Percentiles rank a stretch among this genome's conserved stretches.
These are phyloP conservation scores for Exophiala alcalophila DNA, from an alignment of 2,329 filamentous ascomycete genomes.

Conservation along the genomic window DNA sequence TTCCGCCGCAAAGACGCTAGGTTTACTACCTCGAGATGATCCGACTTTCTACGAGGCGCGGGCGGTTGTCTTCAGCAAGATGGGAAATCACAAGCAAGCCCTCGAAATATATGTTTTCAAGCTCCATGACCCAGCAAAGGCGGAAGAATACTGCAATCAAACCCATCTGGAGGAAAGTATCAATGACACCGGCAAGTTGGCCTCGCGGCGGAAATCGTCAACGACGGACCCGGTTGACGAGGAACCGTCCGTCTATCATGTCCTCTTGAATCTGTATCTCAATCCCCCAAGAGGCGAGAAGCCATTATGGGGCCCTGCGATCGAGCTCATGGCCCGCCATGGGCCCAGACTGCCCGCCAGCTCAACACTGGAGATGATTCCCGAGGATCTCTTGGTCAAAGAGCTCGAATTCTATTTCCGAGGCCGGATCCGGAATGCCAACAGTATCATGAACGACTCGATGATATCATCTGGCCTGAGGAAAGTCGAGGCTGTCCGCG, in stretches of 20 bases:
- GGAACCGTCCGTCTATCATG: slow-evolving; percentile 82
- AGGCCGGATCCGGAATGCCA: slow-evolving; percentile 82
- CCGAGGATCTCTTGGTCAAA: slow-evolving; percentile 70
- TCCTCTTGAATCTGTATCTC: slow-evolving; percentile 83
- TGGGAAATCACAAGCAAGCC: slow-evolving; percentile 92
- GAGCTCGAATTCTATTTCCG: slow-evolving; percentile 88
- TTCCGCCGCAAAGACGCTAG: slow-evolving; percentile 73
- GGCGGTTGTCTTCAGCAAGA: slow-evolving; percentile 87
- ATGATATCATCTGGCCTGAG: slow-evolving; percentile 73
- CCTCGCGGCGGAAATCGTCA: slow-evolving; percentile 40
- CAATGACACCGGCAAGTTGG: slow-evolving; percentile 34
- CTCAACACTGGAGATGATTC: slow-evolving; percentile 82
- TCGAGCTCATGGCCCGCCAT: slow-evolving; percentile 85
- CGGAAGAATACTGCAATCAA: slow-evolving; percentile 93
- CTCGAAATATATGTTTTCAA: slow-evolving; percentile 98
- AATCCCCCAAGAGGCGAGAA: slow-evolving; percentile 71
- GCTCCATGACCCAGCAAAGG: slow-evolving; percentile 79
- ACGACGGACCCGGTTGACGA: slow-evolving; percentile 53
- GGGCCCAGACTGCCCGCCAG: slow-evolving; percentile 85
- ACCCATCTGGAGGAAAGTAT: slow-evolving; percentile 63
- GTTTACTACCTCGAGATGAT: slow-evolving; percentile 76
- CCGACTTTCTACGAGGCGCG: slow-evolving; percentile 82
- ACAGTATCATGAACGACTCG: slow-evolving; percentile 74
- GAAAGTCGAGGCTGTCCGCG: slow-evolving; percentile 73
- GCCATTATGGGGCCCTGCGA: slow-evolving; percentile 72